Conservation (phyloP, 345 rosid genomes). For the Xanthoceras sorbifolium region DNA sequence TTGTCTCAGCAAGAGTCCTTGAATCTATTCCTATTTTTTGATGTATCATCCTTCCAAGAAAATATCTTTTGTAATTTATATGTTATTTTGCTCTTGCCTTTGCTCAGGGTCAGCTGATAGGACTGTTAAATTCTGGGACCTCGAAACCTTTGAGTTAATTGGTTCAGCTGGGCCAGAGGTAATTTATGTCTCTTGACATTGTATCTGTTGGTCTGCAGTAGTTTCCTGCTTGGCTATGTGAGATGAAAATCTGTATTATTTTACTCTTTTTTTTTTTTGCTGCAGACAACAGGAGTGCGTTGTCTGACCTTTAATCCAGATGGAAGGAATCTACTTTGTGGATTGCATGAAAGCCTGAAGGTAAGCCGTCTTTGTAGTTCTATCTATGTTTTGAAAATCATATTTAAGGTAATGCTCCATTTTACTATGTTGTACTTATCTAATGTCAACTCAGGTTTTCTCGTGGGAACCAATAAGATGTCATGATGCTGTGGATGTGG, state of each 20-base stretch:
- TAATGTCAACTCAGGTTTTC: constrained; percentile 56
- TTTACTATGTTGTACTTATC: constrained; percentile 23
- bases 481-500: constrained; percentile 93
- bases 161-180: constrained; percentile 99
- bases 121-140: constrained; percentile 98
- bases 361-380: constrained; percentile 38
- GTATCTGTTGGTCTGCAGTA: not conserved
- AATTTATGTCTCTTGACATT: constrained; percentile 26
- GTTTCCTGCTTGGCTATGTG: constrained; percentile 11
- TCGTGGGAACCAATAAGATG: constrained; percentile 97
- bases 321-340: constrained; percentile 92
- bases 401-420: constrained; percentile 8
- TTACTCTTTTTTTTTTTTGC: constrained; percentile 19
- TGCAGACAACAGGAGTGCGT: constrained; percentile 82
- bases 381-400: not conserved
- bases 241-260: constrained; percentile 1
- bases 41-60: not conserved
- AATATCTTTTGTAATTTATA: not conserved
- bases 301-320: constrained; percentile 94
- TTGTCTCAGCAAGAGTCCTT: not conserved
- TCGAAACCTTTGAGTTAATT: constrained; percentile 94
- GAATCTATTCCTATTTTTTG: not conserved
- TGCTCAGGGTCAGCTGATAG: constrained; percentile 91
- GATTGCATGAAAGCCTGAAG: constrained; percentile 90
- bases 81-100: constrained; percentile 15